Percentiles rank a stretch among this genome's conserved stretches.
Evolutionary conservation across 2,329 filamentous ascomycete species (phyloP).

Genomic region (Exutisphaerella laricina): DNA sequence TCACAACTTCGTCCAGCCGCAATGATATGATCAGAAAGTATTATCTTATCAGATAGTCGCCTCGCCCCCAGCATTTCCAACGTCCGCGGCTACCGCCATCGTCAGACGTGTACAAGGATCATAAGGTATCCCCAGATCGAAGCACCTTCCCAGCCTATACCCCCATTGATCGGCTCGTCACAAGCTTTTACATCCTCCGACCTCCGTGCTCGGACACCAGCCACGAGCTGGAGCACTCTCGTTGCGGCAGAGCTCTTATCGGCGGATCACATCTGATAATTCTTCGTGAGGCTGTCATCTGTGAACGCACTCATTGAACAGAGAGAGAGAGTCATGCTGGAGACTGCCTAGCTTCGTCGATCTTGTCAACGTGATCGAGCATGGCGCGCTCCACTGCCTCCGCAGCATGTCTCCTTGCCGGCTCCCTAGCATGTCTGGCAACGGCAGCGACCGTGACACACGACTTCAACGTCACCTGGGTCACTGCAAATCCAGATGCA

Average conservation of each 20-base stretch:
- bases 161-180: no score
- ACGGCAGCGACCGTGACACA: constrained; percentile 19
- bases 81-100: no score
- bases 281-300: constrained; percentile 3
- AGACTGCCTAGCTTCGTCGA: constrained; percentile 1
- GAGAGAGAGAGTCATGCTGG: neutral
- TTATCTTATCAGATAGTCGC: no score
- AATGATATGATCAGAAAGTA: no score
- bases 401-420: neutral
- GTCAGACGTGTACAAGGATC: no score
- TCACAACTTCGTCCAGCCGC: no score
- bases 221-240: constrained; percentile 1
- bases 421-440: constrained; percentile 12
- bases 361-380: neutral
- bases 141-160: no score
- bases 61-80: no score
- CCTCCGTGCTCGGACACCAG: neutral
- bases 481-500: constrained; percentile 52
- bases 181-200: constrained; percentile 17
- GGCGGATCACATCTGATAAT: constrained; percentile 17
- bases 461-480: constrained; percentile 46
- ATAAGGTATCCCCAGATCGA: no score
- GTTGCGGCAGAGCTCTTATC: constrained; percentile 6
- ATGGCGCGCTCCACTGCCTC: neutral
- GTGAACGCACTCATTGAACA: neutral